phyloP scores from a whole-genome alignment of 1,284 basidiomycete species.

The Rhodotorula sp. region DNA sequence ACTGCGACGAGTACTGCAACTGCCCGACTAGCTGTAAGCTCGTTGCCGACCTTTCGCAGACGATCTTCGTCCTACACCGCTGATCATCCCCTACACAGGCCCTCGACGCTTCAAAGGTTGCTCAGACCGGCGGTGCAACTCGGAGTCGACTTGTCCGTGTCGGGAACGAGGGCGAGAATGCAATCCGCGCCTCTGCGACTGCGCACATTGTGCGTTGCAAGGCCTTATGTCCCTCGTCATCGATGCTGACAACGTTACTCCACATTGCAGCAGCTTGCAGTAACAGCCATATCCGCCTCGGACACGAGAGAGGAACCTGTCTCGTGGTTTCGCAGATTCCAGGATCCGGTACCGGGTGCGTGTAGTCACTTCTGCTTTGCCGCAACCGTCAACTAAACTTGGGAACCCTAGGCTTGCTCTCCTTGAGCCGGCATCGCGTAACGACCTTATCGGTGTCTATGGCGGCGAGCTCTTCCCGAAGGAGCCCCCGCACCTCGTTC shows the following conservation, averaged over 20 bases:
- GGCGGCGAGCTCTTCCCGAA: slow-evolving; percentile 16
- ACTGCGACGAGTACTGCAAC: slow-evolving; percentile 18
- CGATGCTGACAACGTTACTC: no score
- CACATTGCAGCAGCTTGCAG: no score
- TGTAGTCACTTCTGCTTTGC: accelerated
- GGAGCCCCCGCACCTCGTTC: not conserved
- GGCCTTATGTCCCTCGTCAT: not conserved
- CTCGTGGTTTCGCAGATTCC: no score
- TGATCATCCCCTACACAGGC: not conserved
- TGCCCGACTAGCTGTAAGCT: slow-evolving; percentile 8
- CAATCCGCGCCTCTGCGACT: slow-evolving; percentile 14
- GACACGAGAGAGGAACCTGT: no score
- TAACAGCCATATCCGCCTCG: no score
- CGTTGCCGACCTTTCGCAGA: not conserved
- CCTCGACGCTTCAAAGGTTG: slow-evolving; percentile 8
- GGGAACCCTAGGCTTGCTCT: not conserved
- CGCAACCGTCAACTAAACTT: no score
- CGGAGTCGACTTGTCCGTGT: not conserved
- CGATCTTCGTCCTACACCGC: not conserved
- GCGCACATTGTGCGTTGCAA: not conserved
- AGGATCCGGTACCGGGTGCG: not conserved
- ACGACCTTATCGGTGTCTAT: slow-evolving; percentile 15
- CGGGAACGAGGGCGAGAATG: slow-evolving; percentile 2
- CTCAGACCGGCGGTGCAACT: not conserved
- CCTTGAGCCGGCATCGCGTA: not conserved